Percentiles rank a stretch among this genome's conserved stretches.
phyloP scores from a whole-genome alignment of 148 eudicot genomes.

The Pharnaceum exiguum region DNA sequence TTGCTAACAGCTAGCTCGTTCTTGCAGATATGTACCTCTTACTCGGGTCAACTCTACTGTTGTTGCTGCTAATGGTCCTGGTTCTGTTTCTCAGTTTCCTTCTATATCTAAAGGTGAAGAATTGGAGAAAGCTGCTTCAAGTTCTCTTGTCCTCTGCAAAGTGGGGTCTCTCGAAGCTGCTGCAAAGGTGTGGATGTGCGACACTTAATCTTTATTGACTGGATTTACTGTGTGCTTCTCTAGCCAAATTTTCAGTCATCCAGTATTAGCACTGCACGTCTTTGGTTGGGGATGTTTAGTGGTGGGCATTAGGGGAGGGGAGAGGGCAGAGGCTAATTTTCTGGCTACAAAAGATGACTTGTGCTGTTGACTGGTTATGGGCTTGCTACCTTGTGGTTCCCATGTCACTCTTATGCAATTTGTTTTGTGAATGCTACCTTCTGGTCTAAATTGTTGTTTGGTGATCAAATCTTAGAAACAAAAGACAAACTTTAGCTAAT shows the following conservation, averaged over 20 bases:
- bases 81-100: constrained; percentile 50
- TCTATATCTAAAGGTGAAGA: constrained; percentile 62
- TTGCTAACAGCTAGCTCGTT: constrained; percentile 17
- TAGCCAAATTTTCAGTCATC: not conserved
- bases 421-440: no score
- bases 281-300: no score
- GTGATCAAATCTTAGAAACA: no score
- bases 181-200: constrained; percentile 54
- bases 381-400: no score
- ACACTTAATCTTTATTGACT: not conserved
- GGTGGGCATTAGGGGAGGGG: no score
- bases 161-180: constrained; percentile 72
- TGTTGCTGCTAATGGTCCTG: constrained; percentile 23
- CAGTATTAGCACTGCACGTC: no score
- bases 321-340: no score
- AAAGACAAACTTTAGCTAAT: no score
- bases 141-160: constrained; percentile 60
- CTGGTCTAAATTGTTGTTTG: no score
- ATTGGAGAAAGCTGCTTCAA: constrained; percentile 50
- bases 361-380: no score
- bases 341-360: no score
- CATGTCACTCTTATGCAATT: no score
- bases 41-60: constrained; percentile 44
- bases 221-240: constrained; percentile 4
- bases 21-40: constrained; percentile 77